Percentiles rank a stretch among this genome's conserved stretches.
Evolutionary conservation across 768 basidiomycete genomes (phyloP).

Genomic region (Hypholoma fasciculare): DNA sequence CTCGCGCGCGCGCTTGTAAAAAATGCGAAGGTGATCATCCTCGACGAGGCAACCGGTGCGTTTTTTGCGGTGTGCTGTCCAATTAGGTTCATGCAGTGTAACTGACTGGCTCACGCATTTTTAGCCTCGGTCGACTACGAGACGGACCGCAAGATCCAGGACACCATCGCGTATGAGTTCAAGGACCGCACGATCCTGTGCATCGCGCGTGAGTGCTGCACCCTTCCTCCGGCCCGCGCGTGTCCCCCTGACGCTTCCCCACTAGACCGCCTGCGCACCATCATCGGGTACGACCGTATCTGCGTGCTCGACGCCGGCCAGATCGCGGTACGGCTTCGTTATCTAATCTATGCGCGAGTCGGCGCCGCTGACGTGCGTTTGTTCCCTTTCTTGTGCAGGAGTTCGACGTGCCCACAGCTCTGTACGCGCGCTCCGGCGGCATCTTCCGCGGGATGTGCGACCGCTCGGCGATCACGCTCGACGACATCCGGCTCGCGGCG

Average conservation of each 20-base stretch:
- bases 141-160: slow-evolving; percentile 89
- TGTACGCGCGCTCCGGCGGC: slow-evolving; percentile 58
- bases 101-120: too few relatives aligned
- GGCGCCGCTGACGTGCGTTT: neutral
- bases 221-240: neutral
- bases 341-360: neutral
- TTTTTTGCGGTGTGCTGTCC: neutral
- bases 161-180: slow-evolving; percentile 86
- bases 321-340: slow-evolving; percentile 60
- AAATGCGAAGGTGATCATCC: slow-evolving; percentile 77
- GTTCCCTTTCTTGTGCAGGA: slow-evolving; percentile 41
- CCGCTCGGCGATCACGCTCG: slow-evolving; percentile 70
- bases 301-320: slow-evolving; percentile 83
- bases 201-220: slow-evolving; percentile 67
- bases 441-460: slow-evolving; percentile 90
- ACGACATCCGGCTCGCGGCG: slow-evolving; percentile 57
- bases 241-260: neutral
- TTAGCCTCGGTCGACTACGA: slow-evolving; percentile 85
- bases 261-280: slow-evolving; percentile 81
- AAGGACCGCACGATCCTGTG: slow-evolving; percentile 81
- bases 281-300: slow-evolving; percentile 86
- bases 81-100: too few relatives aligned
- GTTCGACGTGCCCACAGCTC: slow-evolving; percentile 74
- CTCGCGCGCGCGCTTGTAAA: slow-evolving; percentile 90
- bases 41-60: slow-evolving; percentile 86